Evolutionary conservation across 2,329 filamentous ascomycete genomes (phyloP).

Genomic region (Trichoderma hamatum): DNA sequence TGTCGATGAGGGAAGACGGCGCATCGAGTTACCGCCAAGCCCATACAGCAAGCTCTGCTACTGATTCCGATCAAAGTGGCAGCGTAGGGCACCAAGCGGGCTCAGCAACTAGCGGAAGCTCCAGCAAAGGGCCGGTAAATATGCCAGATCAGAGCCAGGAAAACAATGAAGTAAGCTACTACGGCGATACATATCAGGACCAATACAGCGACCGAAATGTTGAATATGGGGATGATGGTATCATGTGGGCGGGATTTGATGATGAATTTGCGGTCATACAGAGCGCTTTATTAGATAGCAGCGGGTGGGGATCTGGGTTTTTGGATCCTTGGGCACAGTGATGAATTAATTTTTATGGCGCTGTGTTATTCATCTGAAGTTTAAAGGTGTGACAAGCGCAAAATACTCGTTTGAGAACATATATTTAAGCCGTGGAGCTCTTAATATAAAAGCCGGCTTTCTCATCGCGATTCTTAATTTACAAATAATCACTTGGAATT

Average conservation of each 20-base stretch:
- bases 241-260: constrained; percentile 23
- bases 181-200: constrained; percentile 2
- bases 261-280: constrained; percentile 20
- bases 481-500: neutral
- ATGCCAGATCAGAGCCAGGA: neutral
- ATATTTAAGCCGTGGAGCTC: neutral
- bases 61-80: constrained; percentile 10
- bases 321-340: constrained; percentile 19
- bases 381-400: neutral
- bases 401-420: neutral
- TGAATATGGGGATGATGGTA: constrained; percentile 14
- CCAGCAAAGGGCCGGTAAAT: neutral
- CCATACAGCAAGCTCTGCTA: constrained; percentile 1
- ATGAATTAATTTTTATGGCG: neutral
- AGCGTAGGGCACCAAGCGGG: neutral
- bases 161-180: neutral
- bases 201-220: neutral
- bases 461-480: neutral
- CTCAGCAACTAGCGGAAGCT: neutral
- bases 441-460: too few relatives aligned
- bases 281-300: constrained; percentile 19
- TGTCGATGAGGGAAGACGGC: constrained; percentile 4
- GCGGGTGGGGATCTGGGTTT: constrained; percentile 20
- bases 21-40: neutral
- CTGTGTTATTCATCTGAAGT: neutral